phyloP scores from a whole-genome alignment of 768 basidiomycete genomes.

The Galerina marginata region DNA sequence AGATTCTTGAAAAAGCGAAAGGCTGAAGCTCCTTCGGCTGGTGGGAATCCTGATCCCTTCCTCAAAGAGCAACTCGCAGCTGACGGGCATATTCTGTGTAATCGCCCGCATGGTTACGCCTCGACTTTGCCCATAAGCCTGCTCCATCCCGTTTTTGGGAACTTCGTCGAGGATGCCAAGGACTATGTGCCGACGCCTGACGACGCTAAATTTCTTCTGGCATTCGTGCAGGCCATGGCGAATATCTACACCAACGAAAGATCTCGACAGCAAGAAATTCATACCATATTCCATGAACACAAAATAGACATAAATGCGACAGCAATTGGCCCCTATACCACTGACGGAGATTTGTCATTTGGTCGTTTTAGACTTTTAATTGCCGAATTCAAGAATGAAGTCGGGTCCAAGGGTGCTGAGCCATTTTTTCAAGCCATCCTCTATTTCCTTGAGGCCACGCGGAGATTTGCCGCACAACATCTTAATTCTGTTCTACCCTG shows the following conservation, averaged over 20 bases:
- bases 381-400: constrained; percentile 11
- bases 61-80: neutral
- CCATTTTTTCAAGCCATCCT: constrained; percentile 2
- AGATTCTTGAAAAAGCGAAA: too few species aligned
- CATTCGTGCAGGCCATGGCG: neutral
- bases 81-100: neutral
- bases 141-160: neutral
- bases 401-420: constrained; percentile 8
- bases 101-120: neutral
- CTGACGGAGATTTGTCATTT: neutral
- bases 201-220: neutral
- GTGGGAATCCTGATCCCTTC: neutral
- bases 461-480: neutral
- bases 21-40: neutral
- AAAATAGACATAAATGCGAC: neutral
- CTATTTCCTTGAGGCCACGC: constrained; percentile 9
- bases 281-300: neutral
- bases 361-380: neutral
- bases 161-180: neutral
- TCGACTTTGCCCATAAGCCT: neutral
- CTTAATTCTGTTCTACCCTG: neutral
- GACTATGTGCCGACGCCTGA: neutral
- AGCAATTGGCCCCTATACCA: neutral
- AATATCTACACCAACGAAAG: neutral
- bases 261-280: neutral